A percentile compares a stretch with the other conserved stretches of the same genome.
Conservation (phyloP, 2,329 filamentous ascomycete genomes). For the Ophiostoma sp. region DNA sequence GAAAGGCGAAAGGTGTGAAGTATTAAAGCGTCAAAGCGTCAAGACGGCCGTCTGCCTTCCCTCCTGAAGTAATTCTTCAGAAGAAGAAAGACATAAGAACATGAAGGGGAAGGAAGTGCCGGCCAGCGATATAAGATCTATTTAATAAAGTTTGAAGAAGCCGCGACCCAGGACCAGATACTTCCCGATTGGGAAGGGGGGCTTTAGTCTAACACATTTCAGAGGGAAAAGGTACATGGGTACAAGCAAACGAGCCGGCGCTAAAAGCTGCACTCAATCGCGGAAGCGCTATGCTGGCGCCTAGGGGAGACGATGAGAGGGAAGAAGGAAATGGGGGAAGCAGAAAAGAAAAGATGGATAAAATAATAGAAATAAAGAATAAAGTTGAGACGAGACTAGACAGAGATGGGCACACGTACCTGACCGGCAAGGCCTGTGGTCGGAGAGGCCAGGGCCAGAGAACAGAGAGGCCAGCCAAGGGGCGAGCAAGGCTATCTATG, state of each 20-base stretch:
- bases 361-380: background rate
- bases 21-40: too few relatives aligned
- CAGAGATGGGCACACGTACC: background rate
- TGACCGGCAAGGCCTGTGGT: background rate
- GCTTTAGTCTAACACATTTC: background rate
- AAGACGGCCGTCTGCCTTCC: background rate
- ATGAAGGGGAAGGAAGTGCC: slow-evolving; percentile 15
- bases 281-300: slow-evolving; percentile 23
- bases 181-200: slow-evolving; percentile 17
- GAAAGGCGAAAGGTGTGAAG: too few relatives aligned
- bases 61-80: background rate
- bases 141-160: slow-evolving; percentile 18
- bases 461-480: background rate
- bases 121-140: slow-evolving; percentile 14
- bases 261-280: slow-evolving; percentile 14
- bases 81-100: background rate
- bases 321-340: background rate
- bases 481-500: background rate
- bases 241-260: slow-evolving; percentile 6
- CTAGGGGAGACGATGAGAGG: slow-evolving; percentile 18
- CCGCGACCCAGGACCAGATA: slow-evolving; percentile 7
- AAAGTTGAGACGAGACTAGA: background rate
- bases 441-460: background rate
- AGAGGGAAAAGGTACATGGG: background rate
- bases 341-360: background rate